Evolutionary conservation across 148 eudicot species (phyloP).

Genomic region (Suaeda aralocaspica): DNA sequence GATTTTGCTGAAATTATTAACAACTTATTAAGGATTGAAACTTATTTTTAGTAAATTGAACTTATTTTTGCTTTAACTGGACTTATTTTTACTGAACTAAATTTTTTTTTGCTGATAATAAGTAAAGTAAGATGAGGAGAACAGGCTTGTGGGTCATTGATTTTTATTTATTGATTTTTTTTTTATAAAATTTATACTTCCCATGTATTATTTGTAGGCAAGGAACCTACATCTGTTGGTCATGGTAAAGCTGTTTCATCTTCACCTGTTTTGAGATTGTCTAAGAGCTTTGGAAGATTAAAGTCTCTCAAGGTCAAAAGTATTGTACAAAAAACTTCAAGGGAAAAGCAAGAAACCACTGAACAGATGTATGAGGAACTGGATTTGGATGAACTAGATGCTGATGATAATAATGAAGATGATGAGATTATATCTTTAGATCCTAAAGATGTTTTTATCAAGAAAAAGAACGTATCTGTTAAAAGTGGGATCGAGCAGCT

Average conservation of each 20-base stretch:
- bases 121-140: too few species aligned
- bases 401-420: conserved; percentile 33
- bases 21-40: too few species aligned
- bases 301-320: conserved; percentile 58
- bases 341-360: conserved; percentile 27
- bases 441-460: conserved; percentile 27
- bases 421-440: conserved; percentile 20
- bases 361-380: conserved; percentile 30
- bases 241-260: conserved; percentile 9
- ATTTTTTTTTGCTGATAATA: too few species aligned
- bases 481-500: conserved; percentile 33
- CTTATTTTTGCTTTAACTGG: too few species aligned
- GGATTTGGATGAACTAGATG: conserved; percentile 23
- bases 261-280: conserved; percentile 22
- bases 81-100: too few species aligned
- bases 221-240: conserved; percentile 15
- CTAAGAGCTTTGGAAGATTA: conserved; percentile 53
- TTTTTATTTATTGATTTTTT: too few species aligned
- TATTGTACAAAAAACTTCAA: conserved; percentile 34
- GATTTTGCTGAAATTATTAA: too few species aligned
- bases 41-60: too few species aligned
- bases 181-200: not conserved
- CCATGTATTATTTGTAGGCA: conserved; percentile 20
- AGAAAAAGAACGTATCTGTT: conserved; percentile 26
- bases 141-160: too few species aligned